Base-by-base conservation (phyloP, 1,284 basidiomycete species). In the Rhodotorula sp. region DNA sequence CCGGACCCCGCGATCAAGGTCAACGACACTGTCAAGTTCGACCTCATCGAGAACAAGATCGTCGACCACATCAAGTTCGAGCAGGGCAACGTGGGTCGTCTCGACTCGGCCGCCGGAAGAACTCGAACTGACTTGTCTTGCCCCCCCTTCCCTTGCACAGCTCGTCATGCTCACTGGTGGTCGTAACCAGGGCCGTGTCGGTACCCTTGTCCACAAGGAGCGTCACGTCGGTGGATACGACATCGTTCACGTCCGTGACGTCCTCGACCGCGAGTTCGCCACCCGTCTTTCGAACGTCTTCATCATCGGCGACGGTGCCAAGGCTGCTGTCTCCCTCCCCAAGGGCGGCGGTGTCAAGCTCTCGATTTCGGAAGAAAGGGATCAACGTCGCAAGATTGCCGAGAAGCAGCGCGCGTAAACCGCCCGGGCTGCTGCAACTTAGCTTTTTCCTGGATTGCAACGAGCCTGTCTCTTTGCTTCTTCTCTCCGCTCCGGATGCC, bases 231-330 rank as follows among this genome's bases (percentile, higher is more conserved):
- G 95, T 83, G 95, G 94, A 78, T 97, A 95, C 84, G 95, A 98
- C 85, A 95, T 97, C 76, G 92, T 95, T 64, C 60, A 60, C 64
- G 56, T 72, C 47, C 93, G 92, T 84, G 95, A 99, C 82, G 90
- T 92, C 62, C 86, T 97, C 76, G 95, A 97, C 83, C 88, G 93
- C 81, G 93, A 92, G 75, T 97, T 97, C 80, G 92, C 94, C 77
- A 97, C 94, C 79, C 92, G 93, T 91, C 87, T 98, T 76, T 89
- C 89, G 81, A 99, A 99, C 87, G 92, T 99, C 82, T 98, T 99
- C 84, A 90, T 98, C 80, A 93, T 98, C 77, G 95, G 97, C 78
- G 90, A 95, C 85, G 93, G 93, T 73, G 86, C 82, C 83, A 99
- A 99, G 88, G 88, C 95, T 68, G 94, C 93, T 90, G 88, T 99